Evolutionary conservation across 352 stramenopile genomes (phyloP).

Genomic region (Pythium dissimile): DNA sequence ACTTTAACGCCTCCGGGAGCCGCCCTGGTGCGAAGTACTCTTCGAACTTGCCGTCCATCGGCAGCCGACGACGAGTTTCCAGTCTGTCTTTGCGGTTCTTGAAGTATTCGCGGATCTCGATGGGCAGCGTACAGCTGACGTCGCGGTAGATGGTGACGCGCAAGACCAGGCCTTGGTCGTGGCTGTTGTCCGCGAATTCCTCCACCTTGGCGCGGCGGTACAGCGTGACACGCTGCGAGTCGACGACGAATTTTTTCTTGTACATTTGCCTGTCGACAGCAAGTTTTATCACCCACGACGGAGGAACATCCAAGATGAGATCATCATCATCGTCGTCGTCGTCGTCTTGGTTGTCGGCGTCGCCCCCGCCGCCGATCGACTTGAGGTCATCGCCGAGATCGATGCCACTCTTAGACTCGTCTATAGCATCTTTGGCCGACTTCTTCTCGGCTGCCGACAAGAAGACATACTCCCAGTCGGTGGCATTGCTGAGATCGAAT

Average conservation of each 20-base stretch:
- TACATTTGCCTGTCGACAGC: constrained; percentile 68
- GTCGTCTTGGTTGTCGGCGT: constrained; percentile 57
- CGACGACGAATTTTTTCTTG: constrained; percentile 83
- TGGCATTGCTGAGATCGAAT: constrained; percentile 82
- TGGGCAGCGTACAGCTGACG: constrained; percentile 60
- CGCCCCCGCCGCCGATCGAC: constrained; percentile 30
- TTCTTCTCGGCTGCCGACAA: constrained; percentile 70
- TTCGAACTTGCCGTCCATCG: constrained; percentile 84
- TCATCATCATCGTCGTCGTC: constrained; percentile 51
- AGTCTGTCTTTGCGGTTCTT: constrained; percentile 90
- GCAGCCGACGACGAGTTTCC: constrained; percentile 66
- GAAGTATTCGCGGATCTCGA: constrained; percentile 92
- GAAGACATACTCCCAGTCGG: constrained; percentile 92
- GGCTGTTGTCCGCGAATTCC: constrained; percentile 88
- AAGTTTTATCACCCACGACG: constrained; percentile 82
- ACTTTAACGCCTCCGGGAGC: constrained; percentile 68
- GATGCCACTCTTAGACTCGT: constrained; percentile 45
- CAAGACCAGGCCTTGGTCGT: constrained; percentile 86
- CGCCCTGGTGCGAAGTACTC: constrained; percentile 76
- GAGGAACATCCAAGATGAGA: constrained; percentile 79
- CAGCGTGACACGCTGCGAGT: constrained; percentile 85
- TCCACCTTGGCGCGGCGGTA: constrained; percentile 90
- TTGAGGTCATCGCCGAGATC: constrained; percentile 65
- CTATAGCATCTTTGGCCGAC: constrained; percentile 35
- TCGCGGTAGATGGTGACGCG: constrained; percentile 87